Evolutionary conservation across 495 filamentous ascomycete genomes (phyloP).

Genomic region (Talaromyces trachyspermus): DNA sequence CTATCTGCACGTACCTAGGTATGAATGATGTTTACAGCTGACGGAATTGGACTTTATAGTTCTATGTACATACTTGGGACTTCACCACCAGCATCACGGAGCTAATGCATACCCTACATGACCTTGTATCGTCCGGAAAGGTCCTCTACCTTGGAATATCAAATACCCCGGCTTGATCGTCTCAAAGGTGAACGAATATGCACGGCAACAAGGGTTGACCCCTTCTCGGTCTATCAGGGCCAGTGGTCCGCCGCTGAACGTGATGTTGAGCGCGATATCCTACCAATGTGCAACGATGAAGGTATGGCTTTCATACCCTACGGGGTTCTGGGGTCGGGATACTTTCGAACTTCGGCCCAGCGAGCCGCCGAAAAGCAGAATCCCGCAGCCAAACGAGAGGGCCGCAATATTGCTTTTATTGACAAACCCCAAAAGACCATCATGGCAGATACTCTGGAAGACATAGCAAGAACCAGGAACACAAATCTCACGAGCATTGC

Average conservation of each 20-base stretch:
- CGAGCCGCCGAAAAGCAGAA: background rate
- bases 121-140: conserved; percentile 29
- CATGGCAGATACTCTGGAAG: conserved; percentile 4
- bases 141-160: conserved; percentile 40
- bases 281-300: conserved; percentile 25
- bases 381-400: conserved; percentile 9
- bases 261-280: conserved; percentile 26
- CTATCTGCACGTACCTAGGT: no score
- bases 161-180: conserved; percentile 34
- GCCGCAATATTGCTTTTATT: conserved; percentile 6
- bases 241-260: conserved; percentile 15
- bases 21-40: background rate
- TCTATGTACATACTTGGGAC: conserved; percentile 37
- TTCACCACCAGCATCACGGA: conserved; percentile 34
- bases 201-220: conserved; percentile 15
- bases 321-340: conserved; percentile 20
- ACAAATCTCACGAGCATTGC: conserved; percentile 39
- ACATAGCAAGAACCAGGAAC: conserved; percentile 12
- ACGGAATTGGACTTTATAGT: background rate
- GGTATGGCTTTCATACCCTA: conserved; percentile 34
- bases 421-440: background rate
- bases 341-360: conserved; percentile 16
- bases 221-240: conserved; percentile 23
- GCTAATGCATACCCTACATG: conserved; percentile 36
- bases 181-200: conserved; percentile 23